Evolutionary conservation across 306 rosid species (phyloP), one percentile per base, ranked within the genome.

Genomic region (Quercus aquifolioides): DNA sequence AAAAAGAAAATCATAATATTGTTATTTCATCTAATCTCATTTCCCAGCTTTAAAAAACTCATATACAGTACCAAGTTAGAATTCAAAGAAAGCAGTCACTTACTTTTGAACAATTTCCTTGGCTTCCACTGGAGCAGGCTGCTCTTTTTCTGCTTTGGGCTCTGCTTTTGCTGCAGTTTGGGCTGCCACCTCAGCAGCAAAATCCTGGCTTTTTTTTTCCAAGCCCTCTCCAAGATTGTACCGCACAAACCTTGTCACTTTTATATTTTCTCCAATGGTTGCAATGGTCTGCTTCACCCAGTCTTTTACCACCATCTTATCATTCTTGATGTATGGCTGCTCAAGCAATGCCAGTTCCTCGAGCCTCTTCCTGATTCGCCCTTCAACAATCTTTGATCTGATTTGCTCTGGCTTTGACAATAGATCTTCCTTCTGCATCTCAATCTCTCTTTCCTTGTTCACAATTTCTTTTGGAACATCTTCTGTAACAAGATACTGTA

Each of bases 101-200:
- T 89, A 96, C 99, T 87, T 88, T 74, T 82, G 83, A 74, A 87
- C 94, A 5, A 86, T 75, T 85, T 91, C 96, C 75, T 87, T 84
- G n/a, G 77, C 80, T 79, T 89, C 96, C 13, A 74, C 83, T 46
- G 62, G 84, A 70, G 87, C 71, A 74, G 94, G 88, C 86, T 87
- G 86, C 82, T 81, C 91, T 87, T 85, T 84, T 33, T 31, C 90
- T 70, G 84, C 79, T 69, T 85, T 9, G 23, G 92, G 80, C 25
- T 26, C 84, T 6, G 87, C 51, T 85, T 89, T 90, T 70, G 97
- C 96, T 7, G 93, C 80, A 73, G 99, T 96, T 83, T 96, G 99
- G 79, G 99, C 99, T 31, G 98, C 99, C 71, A 96, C 99, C 84
- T 96, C 99, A 28, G 98, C 99, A 71, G 99, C 98, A 84, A 96